Evolutionary conservation across 495 filamentous ascomycete genomes (phyloP).

Genomic region (Penicillium goetzii): DNA sequence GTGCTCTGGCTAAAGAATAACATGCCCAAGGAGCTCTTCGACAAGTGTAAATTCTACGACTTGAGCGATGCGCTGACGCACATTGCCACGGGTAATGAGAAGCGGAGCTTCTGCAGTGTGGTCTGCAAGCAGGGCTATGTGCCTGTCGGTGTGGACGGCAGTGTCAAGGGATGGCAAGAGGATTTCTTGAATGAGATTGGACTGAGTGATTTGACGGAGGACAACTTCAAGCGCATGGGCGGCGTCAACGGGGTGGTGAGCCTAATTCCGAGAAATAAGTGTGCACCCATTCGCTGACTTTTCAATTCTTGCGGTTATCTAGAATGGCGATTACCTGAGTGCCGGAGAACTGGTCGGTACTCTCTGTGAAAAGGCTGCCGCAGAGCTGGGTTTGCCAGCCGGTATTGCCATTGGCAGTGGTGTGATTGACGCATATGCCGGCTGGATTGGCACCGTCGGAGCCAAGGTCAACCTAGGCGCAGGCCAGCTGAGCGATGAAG

Average conservation of each 20-base stretch:
- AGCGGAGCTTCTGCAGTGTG: constrained; percentile 86
- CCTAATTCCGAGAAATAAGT: constrained; percentile 35
- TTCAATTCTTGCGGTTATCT: background rate
- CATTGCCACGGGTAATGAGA: constrained; percentile 92
- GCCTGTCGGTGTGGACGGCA: constrained; percentile 92
- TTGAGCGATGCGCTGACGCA: constrained; percentile 92
- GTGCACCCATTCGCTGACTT: constrained; percentile 15
- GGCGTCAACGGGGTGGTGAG: constrained; percentile 93
- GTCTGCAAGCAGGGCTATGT: constrained; percentile 97
- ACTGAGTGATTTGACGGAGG: constrained; percentile 75
- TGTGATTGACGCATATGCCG: constrained; percentile 97
- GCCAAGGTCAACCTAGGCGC: constrained; percentile 77
- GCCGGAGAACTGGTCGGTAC: constrained; percentile 88
- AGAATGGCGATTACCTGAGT: constrained; percentile 90
- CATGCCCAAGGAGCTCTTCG: constrained; percentile 91
- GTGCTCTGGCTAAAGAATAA: constrained; percentile 97
- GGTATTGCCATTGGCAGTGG: constrained; percentile 93
- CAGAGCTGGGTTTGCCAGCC: constrained; percentile 80
- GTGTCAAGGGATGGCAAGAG: constrained; percentile 97
- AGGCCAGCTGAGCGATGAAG: constrained; percentile 61
- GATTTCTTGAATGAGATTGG: constrained; percentile 88
- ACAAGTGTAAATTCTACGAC: constrained; percentile 94
- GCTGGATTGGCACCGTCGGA: constrained; percentile 98
- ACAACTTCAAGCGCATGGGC: constrained; percentile 89
- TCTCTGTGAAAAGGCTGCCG: constrained; percentile 79